A percentile compares a stretch with the other conserved stretches of the same genome.
These are phyloP conservation scores for Akanthomyces dipterigenus DNA, from an alignment of 2,329 filamentous ascomycete genomes.

Conservation along the genomic window DNA sequence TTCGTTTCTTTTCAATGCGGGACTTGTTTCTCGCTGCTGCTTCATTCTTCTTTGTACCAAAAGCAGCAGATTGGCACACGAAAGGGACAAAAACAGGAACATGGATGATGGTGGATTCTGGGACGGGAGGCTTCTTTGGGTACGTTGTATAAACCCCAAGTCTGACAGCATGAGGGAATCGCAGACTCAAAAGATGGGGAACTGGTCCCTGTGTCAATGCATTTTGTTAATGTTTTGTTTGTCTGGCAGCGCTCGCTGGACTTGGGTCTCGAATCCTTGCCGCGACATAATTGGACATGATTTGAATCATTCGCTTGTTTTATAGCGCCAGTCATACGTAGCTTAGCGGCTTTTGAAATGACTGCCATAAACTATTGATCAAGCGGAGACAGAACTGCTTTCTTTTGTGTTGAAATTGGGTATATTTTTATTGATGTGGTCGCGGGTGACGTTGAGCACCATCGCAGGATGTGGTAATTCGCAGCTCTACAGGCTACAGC, in stretches of 20 bases:
- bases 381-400: too few relatives aligned
- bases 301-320: neutral
- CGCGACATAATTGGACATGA: neutral
- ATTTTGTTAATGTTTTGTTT: neutral
- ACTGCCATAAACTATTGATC: too few relatives aligned
- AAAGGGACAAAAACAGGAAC: too few relatives aligned
- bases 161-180: too few relatives aligned
- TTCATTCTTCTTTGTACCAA: too few relatives aligned
- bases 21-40: too few relatives aligned
- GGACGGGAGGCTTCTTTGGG: too few relatives aligned
- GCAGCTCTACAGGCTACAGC: neutral
- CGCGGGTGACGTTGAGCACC: constrained; percentile 11
- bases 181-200: too few relatives aligned
- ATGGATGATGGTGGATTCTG: too few relatives aligned
- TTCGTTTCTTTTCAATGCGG: too few relatives aligned
- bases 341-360: neutral
- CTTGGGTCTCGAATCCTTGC: neutral
- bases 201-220: neutral
- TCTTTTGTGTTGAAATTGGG: constrained; percentile 8
- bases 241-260: neutral
- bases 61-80: too few relatives aligned
- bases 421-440: constrained; percentile 2
- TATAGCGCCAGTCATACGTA: neutral
- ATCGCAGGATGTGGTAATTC: neutral
- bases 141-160: too few relatives aligned